Percentiles rank a stretch among this genome's conserved stretches.
These are phyloP conservation scores for Fusarium marasasianum DNA, from an alignment of 2,329 filamentous ascomycete genomes.

Conservation along the genomic window DNA sequence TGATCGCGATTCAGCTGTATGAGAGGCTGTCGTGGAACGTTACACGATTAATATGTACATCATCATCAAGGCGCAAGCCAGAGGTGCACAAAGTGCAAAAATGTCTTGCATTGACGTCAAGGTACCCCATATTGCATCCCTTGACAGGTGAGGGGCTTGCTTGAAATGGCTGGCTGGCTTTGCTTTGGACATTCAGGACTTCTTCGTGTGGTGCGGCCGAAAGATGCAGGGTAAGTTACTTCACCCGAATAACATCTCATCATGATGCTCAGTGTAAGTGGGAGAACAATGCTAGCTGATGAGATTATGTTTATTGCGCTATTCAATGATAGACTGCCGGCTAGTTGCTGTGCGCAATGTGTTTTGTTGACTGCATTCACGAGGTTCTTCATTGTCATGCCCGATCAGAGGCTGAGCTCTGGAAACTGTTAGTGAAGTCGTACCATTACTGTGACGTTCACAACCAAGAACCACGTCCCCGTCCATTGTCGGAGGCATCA, in stretches of 20 bases:
- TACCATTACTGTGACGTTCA: no score
- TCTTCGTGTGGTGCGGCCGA: accelerated
- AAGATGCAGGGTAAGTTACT: not conserved
- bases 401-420: not conserved
- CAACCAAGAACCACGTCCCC: not conserved
- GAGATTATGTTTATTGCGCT: not conserved
- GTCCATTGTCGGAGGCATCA: not conserved
- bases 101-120: not conserved
- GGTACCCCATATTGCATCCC: not conserved
- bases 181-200: not conserved
- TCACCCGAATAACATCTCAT: not conserved
- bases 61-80: not conserved
- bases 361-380: no score
- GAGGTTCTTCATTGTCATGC: not conserved
- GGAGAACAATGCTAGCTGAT: not conserved
- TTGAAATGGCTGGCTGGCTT: not conserved
- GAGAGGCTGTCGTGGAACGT: slow-evolving; percentile 1
- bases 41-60: not conserved
- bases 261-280: not conserved
- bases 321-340: accelerated
- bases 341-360: accelerated
- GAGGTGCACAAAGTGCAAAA: not conserved
- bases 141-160: not conserved
- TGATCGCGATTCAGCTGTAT: not conserved
- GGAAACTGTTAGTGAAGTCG: not conserved